phyloP scores from a whole-genome alignment of 2,329 filamentous ascomycete species.

The Trichoderma sp. region DNA sequence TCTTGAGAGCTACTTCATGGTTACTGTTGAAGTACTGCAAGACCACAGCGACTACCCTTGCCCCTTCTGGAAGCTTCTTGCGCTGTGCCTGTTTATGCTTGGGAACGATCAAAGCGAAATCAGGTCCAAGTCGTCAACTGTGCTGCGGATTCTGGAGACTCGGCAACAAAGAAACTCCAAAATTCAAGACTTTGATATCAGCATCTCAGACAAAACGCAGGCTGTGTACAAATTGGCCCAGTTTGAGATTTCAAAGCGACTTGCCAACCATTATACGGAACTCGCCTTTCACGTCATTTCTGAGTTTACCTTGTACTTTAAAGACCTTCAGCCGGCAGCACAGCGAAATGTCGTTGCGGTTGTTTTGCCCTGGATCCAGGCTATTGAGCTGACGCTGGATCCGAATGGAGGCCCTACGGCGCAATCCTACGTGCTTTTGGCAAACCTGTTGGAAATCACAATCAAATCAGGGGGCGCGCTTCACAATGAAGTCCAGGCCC shows the following conservation, averaged over 20 bases:
- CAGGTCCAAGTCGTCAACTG: constrained; percentile 77
- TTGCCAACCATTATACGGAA: constrained; percentile 84
- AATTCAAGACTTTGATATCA: constrained; percentile 96
- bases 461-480: constrained; percentile 84
- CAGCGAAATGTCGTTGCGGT: constrained; percentile 94
- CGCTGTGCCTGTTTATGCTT: constrained; percentile 84
- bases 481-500: constrained; percentile 93
- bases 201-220: constrained; percentile 96
- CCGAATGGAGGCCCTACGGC: constrained; percentile 87
- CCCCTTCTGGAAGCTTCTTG: constrained; percentile 87
- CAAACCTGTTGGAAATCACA: constrained; percentile 94
- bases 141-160: constrained; percentile 79
- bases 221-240: constrained; percentile 97
- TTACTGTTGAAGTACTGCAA: constrained; percentile 81
- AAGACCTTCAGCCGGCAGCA: constrained; percentile 73
- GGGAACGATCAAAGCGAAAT: constrained; percentile 90
- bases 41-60: constrained; percentile 79
- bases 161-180: constrained; percentile 77
- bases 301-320: constrained; percentile 92
- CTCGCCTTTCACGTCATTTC: constrained; percentile 93
- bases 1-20: constrained; percentile 91
- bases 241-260: constrained; percentile 88
- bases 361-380: constrained; percentile 93
- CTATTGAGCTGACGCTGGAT: constrained; percentile 86
- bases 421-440: constrained; percentile 88